Evolutionary conservation across 2,329 filamentous ascomycete genomes (phyloP).

Genomic region (Sordariomycetes sp.): DNA sequence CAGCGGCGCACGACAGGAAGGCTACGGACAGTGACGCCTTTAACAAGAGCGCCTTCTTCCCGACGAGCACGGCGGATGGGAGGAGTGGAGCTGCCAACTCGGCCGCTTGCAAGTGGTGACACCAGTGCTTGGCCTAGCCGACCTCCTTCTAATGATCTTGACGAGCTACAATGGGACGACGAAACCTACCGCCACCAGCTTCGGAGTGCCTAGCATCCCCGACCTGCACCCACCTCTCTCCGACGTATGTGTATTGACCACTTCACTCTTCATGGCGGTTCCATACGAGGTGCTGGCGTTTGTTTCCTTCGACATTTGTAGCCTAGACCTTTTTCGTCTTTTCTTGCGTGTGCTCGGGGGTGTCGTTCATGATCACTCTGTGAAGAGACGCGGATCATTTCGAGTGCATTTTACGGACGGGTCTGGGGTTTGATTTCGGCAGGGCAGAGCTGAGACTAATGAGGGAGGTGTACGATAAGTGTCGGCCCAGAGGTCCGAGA

Average conservation of each 20-base stretch:
- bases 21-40: not conserved
- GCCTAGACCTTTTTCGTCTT: not conserved
- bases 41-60: not conserved
- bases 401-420: not conserved
- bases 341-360: not conserved
- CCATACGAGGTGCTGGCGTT: not conserved
- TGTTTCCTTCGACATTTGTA: not conserved
- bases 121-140: constrained; percentile 5
- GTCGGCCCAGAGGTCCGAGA: not conserved
- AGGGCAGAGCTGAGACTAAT: not conserved
- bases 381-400: not conserved
- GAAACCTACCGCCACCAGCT: constrained; percentile 1
- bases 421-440: not conserved
- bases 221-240: not conserved
- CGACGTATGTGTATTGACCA: not conserved
- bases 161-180: constrained; percentile 19
- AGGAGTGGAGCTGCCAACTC: not conserved
- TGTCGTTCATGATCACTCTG: not conserved
- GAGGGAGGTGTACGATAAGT: not conserved
- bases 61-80: not conserved
- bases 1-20: not conserved
- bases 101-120: not conserved
- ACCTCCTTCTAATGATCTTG: constrained; percentile 13
- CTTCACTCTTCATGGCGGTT: not conserved
- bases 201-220: not conserved